phyloP scores from a whole-genome alignment of 345 rosid species.

The Toxicodendron radicans region DNA sequence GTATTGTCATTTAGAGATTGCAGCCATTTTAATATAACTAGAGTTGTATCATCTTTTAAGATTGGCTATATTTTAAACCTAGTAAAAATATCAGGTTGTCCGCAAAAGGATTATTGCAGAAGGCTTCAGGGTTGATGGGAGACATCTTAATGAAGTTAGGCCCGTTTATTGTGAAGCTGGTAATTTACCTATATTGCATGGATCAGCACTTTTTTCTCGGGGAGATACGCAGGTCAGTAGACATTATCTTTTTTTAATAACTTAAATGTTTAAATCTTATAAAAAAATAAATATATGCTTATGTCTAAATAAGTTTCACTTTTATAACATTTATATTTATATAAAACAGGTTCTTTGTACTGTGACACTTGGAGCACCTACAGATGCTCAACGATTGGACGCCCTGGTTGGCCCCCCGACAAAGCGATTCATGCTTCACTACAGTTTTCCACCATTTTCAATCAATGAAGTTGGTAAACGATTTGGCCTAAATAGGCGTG shows the following conservation, averaged over 20 bases:
- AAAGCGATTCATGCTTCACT: constrained; percentile 99
- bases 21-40: background rate
- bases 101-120: constrained; percentile 81
- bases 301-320: background rate
- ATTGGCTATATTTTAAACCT: constrained; percentile 18
- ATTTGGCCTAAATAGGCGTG: constrained; percentile 94
- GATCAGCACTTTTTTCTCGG: constrained; percentile 88
- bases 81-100: constrained; percentile 57
- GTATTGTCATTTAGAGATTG: background rate
- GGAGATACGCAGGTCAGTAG: constrained; percentile 90
- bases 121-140: constrained; percentile 90
- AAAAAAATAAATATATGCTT: background rate
- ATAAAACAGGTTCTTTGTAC: constrained; percentile 80
- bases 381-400: constrained; percentile 83
- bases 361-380: constrained; percentile 92
- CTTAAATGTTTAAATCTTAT: background rate
- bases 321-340: constrained; percentile 9
- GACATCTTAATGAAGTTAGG: constrained; percentile 84
- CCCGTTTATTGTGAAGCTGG: constrained; percentile 77
- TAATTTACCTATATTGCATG: constrained; percentile 70
- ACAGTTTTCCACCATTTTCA: constrained; percentile 93
- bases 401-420: constrained; percentile 87
- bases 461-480: constrained; percentile 93
- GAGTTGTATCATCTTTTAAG: constrained; percentile 23
- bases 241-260: constrained; percentile 5